phyloP scores from a whole-genome alignment of 2,329 filamentous ascomycete genomes.

The Colletotrichum theobromicola region DNA sequence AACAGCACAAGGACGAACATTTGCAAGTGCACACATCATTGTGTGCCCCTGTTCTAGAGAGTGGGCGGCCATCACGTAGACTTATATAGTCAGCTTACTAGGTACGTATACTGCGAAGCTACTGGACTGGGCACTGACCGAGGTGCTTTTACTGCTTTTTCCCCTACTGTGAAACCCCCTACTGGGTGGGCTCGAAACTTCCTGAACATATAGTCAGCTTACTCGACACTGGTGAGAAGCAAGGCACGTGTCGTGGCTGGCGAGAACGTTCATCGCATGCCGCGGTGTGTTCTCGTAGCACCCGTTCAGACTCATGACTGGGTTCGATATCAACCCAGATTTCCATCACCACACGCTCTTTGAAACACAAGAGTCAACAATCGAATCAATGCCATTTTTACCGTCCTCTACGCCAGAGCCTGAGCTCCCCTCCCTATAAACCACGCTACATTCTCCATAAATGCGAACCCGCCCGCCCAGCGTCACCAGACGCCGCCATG shows the following conservation, averaged over 20 bases:
- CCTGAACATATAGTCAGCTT: no score
- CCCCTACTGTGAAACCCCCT: background rate
- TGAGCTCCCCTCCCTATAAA: background rate
- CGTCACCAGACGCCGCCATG: background rate
- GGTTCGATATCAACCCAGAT: background rate
- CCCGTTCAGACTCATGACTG: background rate
- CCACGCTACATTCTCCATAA: background rate
- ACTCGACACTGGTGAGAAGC: no score
- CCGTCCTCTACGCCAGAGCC: background rate
- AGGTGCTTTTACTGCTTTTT: background rate
- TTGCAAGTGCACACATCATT: no score
- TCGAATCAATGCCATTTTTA: background rate
- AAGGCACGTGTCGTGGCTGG: no score
- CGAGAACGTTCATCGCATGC: background rate
- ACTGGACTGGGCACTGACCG: background rate
- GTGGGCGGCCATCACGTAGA: background rate
- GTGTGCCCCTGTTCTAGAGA: background rate
- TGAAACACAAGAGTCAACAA: background rate
- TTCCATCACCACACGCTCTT: accelerated
- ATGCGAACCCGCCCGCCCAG: background rate
- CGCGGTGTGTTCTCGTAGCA: accelerated
- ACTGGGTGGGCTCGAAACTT: no score
- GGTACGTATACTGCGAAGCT: background rate
- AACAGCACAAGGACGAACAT: no score
- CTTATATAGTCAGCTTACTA: background rate